Percentiles rank a stretch among this genome's conserved stretches.
Evolutionary conservation across 2,329 filamentous ascomycete species (phyloP).

Genomic region (Aspergillus pseudonomiae): DNA sequence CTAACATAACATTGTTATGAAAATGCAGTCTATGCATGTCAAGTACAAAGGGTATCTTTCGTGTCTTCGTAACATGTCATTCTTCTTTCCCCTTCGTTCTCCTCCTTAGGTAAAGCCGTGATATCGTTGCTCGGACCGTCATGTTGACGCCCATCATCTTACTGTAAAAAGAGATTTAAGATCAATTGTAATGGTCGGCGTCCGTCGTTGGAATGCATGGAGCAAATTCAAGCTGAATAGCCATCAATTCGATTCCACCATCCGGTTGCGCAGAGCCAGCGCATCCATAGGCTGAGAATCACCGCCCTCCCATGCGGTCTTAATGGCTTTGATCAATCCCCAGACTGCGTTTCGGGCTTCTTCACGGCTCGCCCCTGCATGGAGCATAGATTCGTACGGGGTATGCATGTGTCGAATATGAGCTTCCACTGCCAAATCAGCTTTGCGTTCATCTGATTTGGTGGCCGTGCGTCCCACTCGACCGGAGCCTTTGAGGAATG

Average conservation of each 20-base stretch:
- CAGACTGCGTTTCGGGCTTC: slow-evolving; percentile 38
- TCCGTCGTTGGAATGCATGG: background rate
- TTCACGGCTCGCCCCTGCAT: slow-evolving; percentile 26
- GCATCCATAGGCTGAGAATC: slow-evolving; percentile 4
- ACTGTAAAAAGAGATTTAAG: background rate
- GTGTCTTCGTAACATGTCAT: slow-evolving; percentile 7
- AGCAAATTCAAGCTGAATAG: background rate
- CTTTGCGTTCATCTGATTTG: slow-evolving; percentile 38
- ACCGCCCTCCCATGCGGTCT: slow-evolving; percentile 35
- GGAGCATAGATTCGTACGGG: slow-evolving; percentile 41
- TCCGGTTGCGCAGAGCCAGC: slow-evolving; percentile 17
- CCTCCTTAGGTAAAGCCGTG: background rate
- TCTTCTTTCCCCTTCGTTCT: background rate
- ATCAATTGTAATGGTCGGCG: background rate
- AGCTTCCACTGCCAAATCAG: slow-evolving; percentile 45
- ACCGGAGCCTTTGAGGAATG: slow-evolving; percentile 45
- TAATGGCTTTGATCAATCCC: slow-evolving; percentile 32
- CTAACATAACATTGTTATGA: background rate
- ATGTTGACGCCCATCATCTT: background rate
- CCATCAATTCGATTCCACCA: slow-evolving; percentile 1
- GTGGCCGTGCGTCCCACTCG: slow-evolving; percentile 43
- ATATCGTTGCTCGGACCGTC: background rate
- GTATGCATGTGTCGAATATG: slow-evolving; percentile 49
- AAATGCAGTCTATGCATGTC: slow-evolving; percentile 11
- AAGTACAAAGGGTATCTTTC: slow-evolving; percentile 13